Evolutionary conservation across 768 basidiomycete genomes (phyloP).

Genomic region (Agaricus subrufescens): DNA sequence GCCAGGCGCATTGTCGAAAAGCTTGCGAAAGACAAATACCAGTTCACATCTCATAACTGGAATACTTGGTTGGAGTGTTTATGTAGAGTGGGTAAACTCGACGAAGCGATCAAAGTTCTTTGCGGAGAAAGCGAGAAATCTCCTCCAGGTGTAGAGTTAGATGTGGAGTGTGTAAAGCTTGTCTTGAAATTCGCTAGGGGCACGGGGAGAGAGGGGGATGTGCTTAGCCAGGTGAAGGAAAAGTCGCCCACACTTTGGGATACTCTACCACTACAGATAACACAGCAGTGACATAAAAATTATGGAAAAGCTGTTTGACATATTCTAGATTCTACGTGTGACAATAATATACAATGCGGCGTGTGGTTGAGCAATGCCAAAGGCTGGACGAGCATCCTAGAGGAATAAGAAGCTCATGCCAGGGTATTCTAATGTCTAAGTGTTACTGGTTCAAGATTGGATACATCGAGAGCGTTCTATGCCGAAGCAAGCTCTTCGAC

Average conservation of each 20-base stretch:
- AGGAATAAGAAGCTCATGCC: constrained; percentile 42
- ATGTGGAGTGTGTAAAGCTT: constrained; percentile 44
- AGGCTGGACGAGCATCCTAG: constrained; percentile 42
- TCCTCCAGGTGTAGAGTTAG: constrained; percentile 34
- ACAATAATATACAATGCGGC: constrained; percentile 18
- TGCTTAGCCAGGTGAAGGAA: constrained; percentile 39
- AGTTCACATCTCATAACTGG: constrained; percentile 68
- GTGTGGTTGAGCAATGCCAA: constrained; percentile 68
- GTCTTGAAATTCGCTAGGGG: constrained; percentile 50
- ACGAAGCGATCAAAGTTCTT: constrained; percentile 62
- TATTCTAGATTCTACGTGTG: not conserved
- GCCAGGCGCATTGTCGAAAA: constrained; percentile 54
- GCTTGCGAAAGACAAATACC: constrained; percentile 44
- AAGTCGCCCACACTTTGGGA: constrained; percentile 35
- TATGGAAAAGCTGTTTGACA: constrained; percentile 17
- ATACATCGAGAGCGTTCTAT: constrained; percentile 1
- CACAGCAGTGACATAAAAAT: not conserved
- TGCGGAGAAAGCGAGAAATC: constrained; percentile 47
- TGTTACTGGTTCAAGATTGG: not conserved
- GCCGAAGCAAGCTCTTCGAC: constrained; percentile 65
- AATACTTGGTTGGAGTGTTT: constrained; percentile 82
- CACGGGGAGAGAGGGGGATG: constrained; percentile 36
- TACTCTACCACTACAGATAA: constrained; percentile 10
- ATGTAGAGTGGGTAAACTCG: constrained; percentile 61
- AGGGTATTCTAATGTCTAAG: constrained; percentile 10